Evolutionary conservation across 768 basidiomycete species (phyloP).

Genomic region (Pleurotus pulmonarius): DNA sequence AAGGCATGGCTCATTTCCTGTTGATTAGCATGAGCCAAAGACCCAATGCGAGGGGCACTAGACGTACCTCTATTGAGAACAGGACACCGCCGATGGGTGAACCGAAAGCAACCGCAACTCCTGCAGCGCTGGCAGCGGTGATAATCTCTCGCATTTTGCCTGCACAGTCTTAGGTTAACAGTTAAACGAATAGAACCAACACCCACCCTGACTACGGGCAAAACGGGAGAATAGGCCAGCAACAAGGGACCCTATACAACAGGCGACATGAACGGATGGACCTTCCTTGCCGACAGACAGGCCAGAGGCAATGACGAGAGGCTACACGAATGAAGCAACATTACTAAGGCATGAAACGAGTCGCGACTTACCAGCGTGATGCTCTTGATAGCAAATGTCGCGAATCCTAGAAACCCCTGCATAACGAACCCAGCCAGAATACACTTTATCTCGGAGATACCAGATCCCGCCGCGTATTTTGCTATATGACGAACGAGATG

Average conservation of each 20-base stretch:
- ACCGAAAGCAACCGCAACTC: constrained; percentile 97
- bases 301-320: constrained; percentile 94
- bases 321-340: constrained; percentile 43
- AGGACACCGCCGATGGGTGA: constrained; percentile 97
- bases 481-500: constrained; percentile 87
- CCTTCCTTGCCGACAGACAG: constrained; percentile 98
- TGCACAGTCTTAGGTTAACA: constrained; percentile 17
- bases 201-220: constrained; percentile 66
- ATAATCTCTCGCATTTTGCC: constrained; percentile 87
- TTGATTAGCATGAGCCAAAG: background rate
- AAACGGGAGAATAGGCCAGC: constrained; percentile 81
- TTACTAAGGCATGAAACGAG: background rate
- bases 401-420: constrained; percentile 88
- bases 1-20: constrained; percentile 99
- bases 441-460: constrained; percentile 98
- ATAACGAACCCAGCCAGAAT: constrained; percentile 96
- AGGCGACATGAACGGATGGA: constrained; percentile 96
- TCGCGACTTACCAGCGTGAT: constrained; percentile 72
- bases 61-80: constrained; percentile 87
- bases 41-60: constrained; percentile 8
- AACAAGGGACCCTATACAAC: constrained; percentile 88
- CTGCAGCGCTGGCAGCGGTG: constrained; percentile 94
- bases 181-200: constrained; percentile 31
- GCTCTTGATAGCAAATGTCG: constrained; percentile 92
- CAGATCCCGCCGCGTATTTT: constrained; percentile 95